Evolutionary conservation across 1,139 yeast genomes (phyloP).

Genomic region (Nakaseomyces sp.): DNA sequence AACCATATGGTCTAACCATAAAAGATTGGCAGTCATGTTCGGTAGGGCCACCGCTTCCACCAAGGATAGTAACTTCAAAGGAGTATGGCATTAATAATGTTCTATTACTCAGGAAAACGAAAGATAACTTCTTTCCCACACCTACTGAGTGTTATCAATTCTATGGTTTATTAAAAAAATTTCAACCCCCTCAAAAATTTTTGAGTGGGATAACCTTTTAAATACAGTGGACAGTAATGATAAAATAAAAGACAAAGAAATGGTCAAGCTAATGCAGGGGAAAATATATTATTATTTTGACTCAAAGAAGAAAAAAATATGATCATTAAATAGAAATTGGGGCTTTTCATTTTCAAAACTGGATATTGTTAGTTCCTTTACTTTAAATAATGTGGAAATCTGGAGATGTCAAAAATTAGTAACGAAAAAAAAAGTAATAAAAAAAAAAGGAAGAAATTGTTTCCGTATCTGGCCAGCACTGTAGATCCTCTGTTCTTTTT

Average conservation of each 20-base stretch:
- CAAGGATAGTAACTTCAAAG: conserved; percentile 53
- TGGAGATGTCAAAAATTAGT: not conserved
- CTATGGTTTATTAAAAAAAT: too few species aligned
- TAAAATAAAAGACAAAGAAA: too few species aligned
- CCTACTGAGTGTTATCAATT: too few species aligned
- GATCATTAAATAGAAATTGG: not conserved
- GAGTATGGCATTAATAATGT: conserved; percentile 1
- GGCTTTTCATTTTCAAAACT: too few species aligned
- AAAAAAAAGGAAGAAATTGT: not conserved
- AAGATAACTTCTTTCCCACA: too few species aligned
- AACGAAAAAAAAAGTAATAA: not conserved
- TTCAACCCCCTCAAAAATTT: too few species aligned
- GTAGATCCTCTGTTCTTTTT: not conserved
- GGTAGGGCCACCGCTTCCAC: conserved; percentile 73
- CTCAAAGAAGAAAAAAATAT: too few species aligned
- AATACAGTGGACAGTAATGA: too few species aligned
- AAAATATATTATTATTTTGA: too few species aligned
- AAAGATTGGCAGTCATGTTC: conserved; percentile 61
- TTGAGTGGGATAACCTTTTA: too few species aligned
- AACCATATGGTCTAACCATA: conserved; percentile 47
- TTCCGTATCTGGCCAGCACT: not conserved
- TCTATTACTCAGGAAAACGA: too few species aligned
- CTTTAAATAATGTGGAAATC: not conserved
- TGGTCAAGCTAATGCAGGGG: too few species aligned
- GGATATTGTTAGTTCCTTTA: not conserved